Evolutionary conservation across 2,329 filamentous ascomycete genomes (phyloP), one percentile per base, ranked within the genome.

Genomic region (Cladosporium sp.): DNA sequence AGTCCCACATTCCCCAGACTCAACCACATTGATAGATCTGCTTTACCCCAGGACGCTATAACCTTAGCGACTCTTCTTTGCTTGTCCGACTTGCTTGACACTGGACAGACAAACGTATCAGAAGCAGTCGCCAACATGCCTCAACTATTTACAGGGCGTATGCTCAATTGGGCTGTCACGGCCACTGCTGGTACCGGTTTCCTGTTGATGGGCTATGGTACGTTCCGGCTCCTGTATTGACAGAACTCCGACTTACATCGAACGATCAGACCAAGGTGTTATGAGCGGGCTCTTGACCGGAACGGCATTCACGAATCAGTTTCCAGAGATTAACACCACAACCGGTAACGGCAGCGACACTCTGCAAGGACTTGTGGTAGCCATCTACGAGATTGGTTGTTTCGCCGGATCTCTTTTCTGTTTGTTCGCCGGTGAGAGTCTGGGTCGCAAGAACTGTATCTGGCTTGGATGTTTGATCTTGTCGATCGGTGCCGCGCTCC

Each of bases 381-480:
- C 63, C 30, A 66, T 69, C 23, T 66, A 67, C 54, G 65, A 65
- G 26, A 67, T 75, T 11, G 71, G 73, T 25, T 75, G 73, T 34
- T 70, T 73, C 54, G 34, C 64, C 21, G 73, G 73, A 18, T 70
- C 72, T 10, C 65, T 75, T 2, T 39, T 71, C 18, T 68, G 67
- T 10, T 68, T 70, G 28, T 68, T 73, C 49, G 64, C 75, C 28
- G 72, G 72, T 8, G 71, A 76, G 51, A 67, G 65, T 32, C 69
- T 72, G 11, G 72, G 74, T 16, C 65, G 74, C 30, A 69, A 70
- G 59, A 69, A 66, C 10, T 72, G 72, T 68, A 66, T 75, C 48
- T 69, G 75, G 36, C 56, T 70, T 18, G 69, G 69, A 23, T 69
- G 76, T n/a, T 74, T 75, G 4, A 70, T 79, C 26, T 77, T 79